These are phyloP conservation scores for Aulographum hederae DNA, from an alignment of 2,329 filamentous ascomycete genomes.

Conservation along the genomic window DNA sequence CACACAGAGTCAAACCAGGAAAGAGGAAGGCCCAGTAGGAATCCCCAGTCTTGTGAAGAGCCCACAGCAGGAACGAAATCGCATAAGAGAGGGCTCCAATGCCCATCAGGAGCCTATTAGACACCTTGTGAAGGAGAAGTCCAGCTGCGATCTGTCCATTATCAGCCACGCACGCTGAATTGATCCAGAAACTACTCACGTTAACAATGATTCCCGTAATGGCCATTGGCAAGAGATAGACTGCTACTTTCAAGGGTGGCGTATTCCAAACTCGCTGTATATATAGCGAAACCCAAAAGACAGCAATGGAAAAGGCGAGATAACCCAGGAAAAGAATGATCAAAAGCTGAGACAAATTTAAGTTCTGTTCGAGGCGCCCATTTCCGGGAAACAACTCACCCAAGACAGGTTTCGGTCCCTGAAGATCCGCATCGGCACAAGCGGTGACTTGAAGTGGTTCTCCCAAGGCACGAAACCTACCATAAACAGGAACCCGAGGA, in stretches of 20 bases:
- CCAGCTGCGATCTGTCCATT: conserved; percentile 32
- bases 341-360: conserved; percentile 27
- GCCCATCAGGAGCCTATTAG: conserved; percentile 44
- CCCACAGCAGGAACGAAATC: conserved; percentile 33
- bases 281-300: conserved; percentile 47
- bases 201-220: conserved; percentile 46
- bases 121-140: conserved; percentile 41
- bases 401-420: conserved; percentile 46
- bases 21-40: conserved; percentile 50
- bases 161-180: background rate
- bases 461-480: conserved; percentile 45
- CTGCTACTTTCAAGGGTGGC: conserved; percentile 38
- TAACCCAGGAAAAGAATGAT: conserved; percentile 39
- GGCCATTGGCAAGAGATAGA: conserved; percentile 47
- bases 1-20: conserved; percentile 39
- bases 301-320: conserved; percentile 40
- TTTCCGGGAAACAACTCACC: no score
- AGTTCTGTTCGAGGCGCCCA: background rate
- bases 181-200: conserved; percentile 5
- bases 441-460: conserved; percentile 25
- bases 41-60: conserved; percentile 34
- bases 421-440: conserved; percentile 38
- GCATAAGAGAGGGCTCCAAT: conserved; percentile 28
- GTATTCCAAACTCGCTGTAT: conserved; percentile 38
- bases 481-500: conserved; percentile 39